Evolutionary conservation across 805 yeast species (phyloP).

Genomic region (Brettanomyces anomalus): DNA sequence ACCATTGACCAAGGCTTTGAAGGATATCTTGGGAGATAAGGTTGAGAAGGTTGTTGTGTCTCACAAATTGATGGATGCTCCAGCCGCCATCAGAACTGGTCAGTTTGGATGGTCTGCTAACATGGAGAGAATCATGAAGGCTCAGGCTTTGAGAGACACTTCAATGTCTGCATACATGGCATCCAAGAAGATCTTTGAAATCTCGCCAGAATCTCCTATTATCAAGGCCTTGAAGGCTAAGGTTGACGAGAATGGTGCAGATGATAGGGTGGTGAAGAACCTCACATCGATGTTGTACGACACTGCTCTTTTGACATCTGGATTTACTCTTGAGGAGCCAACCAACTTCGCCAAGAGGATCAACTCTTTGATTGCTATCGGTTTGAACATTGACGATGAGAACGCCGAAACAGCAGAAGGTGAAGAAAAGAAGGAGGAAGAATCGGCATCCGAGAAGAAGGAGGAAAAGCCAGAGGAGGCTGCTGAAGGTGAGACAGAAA

Average conservation of each 20-base stretch:
- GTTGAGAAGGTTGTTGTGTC: conserved; percentile 99
- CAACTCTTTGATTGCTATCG: conserved; percentile 95
- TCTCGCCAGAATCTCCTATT: conserved; percentile 93
- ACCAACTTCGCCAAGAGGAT: conserved; percentile 94
- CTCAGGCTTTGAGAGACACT: conserved; percentile 98
- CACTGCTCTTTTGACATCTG: conserved; percentile 97
- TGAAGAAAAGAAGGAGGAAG: conserved; percentile 23
- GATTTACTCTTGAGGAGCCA: conserved; percentile 99
- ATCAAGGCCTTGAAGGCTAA: conserved; percentile 92
- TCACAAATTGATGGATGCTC: conserved; percentile 94
- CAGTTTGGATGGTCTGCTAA: conserved; percentile 99
- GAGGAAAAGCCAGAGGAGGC: conserved; percentile 33
- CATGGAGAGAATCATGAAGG: conserved; percentile 99
- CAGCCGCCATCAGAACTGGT: conserved; percentile 99
- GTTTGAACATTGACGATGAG: conserved; percentile 90
- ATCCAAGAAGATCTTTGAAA: conserved; percentile 98
- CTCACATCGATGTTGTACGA: conserved; percentile 93
- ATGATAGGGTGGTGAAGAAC: conserved; percentile 97
- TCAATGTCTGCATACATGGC: conserved; percentile 99
- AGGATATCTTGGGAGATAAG: conserved; percentile 96
- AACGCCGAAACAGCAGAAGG: conserved; percentile 37
- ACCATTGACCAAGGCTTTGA: conserved; percentile 89
- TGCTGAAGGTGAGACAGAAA: conserved; percentile 57
- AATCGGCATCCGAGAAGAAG: conserved; percentile 45
- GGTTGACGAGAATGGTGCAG: conserved; percentile 96